Base-by-base conservation (phyloP, 1,284 basidiomycete genomes). In the Ganoderma lingzhi region DNA sequence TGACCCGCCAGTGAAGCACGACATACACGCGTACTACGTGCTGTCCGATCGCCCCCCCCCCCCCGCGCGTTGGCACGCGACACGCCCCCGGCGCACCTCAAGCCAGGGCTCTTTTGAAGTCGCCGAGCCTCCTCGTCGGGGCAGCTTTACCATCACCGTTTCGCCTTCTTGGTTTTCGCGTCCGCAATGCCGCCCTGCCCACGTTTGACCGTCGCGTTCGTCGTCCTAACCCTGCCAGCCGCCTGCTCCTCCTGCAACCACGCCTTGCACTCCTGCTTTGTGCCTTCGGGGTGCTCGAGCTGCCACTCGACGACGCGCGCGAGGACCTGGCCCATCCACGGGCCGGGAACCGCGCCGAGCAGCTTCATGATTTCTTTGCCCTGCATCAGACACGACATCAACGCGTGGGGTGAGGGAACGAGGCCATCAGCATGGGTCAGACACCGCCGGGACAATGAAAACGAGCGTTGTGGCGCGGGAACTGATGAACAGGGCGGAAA, bases 291-390 rank as follows among this genome's bases (percentile, higher is more conserved):
- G 78, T 96, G 82, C 45, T 88, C 90, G 14, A 98, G 85, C 78
- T 96, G 95, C 94, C 95, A 97, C 70, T 90, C 87, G 30, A 94
- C 78, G 53, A 97, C 85, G 48, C 85, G 86, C 23, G 84, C 81
- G n/a, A 94, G 83, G 23, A 92, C 85, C 32, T 85, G 80, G 37
- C 88, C 86, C 6, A 91, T 88, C 89, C 94, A 92, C 2, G 88
- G 87, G 1, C 95, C 94, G 1, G 91, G 86, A 3, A 82, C 81
- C 10, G 83, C 83, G 2, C 83, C 84, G 9, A 97, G 83, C 5
- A 89, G 78, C 32, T 81, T 73, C 6, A 88, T 82, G 56, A 96
- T 83, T 64, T 92, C 88, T 58, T 85, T 88, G 2, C 96, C 96
- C 96, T 97, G 68, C 28, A 53, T 28, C 63, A 48, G 48, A 53